Conservation (phyloP, 306 rosid species). For the Lathyrus oleraceus region DNA sequence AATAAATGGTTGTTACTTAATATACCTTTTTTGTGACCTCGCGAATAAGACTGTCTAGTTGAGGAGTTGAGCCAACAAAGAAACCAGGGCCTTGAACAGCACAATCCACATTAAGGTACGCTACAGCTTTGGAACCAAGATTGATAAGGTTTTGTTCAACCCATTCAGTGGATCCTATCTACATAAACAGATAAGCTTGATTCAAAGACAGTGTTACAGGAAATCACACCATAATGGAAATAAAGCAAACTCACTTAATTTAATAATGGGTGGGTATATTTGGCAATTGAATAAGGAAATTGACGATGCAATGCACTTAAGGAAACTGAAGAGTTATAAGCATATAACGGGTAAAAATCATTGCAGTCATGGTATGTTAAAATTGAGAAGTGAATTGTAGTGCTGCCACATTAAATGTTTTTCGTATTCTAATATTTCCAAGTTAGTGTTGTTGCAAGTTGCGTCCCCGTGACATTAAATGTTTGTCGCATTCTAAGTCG, state of each 20-base stretch:
- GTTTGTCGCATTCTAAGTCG: neutral
- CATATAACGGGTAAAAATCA: conserved; percentile 7
- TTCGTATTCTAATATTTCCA: neutral
- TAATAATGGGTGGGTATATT: conserved; percentile 3
- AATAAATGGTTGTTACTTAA: neutral
- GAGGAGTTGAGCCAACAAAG: conserved; percentile 88
- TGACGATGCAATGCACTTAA: neutral
- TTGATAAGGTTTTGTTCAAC: conserved; percentile 88
- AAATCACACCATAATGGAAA: conserved; percentile 17
- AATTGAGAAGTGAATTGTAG: neutral
- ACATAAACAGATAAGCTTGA: conserved; percentile 30
- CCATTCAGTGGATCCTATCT: conserved; percentile 99
- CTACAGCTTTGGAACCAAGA: conserved; percentile 77
- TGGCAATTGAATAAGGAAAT: conserved; percentile 27
- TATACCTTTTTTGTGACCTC: conserved; percentile 78
- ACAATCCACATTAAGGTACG: conserved; percentile 94
- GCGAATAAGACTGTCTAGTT: conserved; percentile 73
- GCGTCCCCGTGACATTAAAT: neutral
- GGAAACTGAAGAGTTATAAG: neutral
- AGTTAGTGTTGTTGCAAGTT: neutral
- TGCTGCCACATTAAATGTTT: neutral
- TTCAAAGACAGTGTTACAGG: conserved; percentile 31
- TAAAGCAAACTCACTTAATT: conserved; percentile 25
- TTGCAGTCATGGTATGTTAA: neutral
- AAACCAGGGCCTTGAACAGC: conserved; percentile 94